These are phyloP conservation scores for Saturnispora silvae DNA, from an alignment of 805 yeast genomes.

Conservation along the genomic window DNA sequence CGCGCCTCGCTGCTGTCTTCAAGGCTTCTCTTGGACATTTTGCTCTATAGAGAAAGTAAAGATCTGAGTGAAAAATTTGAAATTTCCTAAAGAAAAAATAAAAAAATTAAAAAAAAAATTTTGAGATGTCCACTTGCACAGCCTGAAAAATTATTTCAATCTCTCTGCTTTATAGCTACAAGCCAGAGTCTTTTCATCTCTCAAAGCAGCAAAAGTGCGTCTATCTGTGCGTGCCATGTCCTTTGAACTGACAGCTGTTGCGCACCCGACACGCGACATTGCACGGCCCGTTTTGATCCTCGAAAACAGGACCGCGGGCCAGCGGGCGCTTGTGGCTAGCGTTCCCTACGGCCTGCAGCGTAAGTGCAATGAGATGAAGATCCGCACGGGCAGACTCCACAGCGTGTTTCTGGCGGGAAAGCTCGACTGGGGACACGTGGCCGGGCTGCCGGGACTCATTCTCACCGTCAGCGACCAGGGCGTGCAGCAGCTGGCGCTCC, in stretches of 20 bases:
- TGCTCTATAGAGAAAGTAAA: neutral
- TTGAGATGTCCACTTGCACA: neutral
- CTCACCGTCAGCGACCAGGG: constrained; percentile 77
- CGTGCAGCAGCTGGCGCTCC: constrained; percentile 42
- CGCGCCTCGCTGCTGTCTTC: constrained; percentile 12
- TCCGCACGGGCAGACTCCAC: constrained; percentile 46
- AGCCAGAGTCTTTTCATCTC: no score
- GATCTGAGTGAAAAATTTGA: constrained; percentile 1
- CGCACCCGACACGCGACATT: constrained; percentile 56
- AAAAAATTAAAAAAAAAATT: neutral
- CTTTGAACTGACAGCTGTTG: constrained; percentile 41
- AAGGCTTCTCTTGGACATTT: constrained; percentile 33
- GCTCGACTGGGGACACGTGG: constrained; percentile 65
- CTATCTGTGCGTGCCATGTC: constrained; percentile 16
- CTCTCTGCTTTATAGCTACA: no score
- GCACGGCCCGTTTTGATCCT: constrained; percentile 46
- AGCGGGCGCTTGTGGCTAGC: constrained; percentile 61
- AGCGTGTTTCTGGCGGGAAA: constrained; percentile 71
- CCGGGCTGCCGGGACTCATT: constrained; percentile 89
- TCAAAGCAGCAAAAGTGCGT: neutral
- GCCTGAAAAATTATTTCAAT: constrained; percentile 1
- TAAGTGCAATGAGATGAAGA: constrained; percentile 47
- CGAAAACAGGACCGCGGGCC: constrained; percentile 37
- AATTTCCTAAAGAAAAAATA: neutral
- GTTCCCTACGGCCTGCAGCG: constrained; percentile 84